A percentile compares a stretch with the other conserved stretches of the same genome.
phyloP scores from a whole-genome alignment of 352 stramenopile species.

The Pythium chondricola region DNA sequence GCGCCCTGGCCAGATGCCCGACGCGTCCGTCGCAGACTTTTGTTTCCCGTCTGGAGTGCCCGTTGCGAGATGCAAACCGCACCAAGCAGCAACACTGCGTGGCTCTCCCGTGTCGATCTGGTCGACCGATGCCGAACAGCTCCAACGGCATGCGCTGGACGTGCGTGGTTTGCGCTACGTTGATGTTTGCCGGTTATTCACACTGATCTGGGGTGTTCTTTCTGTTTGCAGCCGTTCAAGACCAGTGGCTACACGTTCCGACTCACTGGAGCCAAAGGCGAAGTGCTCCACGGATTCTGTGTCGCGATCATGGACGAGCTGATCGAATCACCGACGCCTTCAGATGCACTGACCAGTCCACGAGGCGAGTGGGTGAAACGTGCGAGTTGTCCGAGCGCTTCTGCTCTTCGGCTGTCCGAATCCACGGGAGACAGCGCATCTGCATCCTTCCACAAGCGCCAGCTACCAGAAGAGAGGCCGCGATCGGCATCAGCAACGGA shows the following conservation, averaged over 20 bases:
- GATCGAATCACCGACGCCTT: background rate
- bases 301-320: conserved; percentile 57
- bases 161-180: conserved; percentile 16
- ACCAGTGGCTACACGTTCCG: conserved; percentile 77
- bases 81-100: conserved; percentile 39
- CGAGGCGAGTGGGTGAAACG: conserved; percentile 24
- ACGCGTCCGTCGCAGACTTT: conserved; percentile 64
- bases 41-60: conserved; percentile 76
- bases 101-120: conserved; percentile 61
- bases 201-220: background rate
- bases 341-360: conserved; percentile 11
- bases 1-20: conserved; percentile 23
- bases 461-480: background rate
- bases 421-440: conserved; percentile 5
- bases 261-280: conserved; percentile 77
- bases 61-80: conserved; percentile 43
- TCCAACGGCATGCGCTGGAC: conserved; percentile 62
- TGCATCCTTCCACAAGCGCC: background rate
- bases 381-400: conserved; percentile 27
- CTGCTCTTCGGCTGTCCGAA: conserved; percentile 5
- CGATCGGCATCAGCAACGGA: background rate
- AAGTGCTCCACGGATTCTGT: conserved; percentile 78
- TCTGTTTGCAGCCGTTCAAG: conserved; percentile 32
- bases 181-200: too few relatives aligned
- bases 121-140: conserved; percentile 51